phyloP scores from a whole-genome alignment of 306 rosid species.

The Cicer yamashitae region DNA sequence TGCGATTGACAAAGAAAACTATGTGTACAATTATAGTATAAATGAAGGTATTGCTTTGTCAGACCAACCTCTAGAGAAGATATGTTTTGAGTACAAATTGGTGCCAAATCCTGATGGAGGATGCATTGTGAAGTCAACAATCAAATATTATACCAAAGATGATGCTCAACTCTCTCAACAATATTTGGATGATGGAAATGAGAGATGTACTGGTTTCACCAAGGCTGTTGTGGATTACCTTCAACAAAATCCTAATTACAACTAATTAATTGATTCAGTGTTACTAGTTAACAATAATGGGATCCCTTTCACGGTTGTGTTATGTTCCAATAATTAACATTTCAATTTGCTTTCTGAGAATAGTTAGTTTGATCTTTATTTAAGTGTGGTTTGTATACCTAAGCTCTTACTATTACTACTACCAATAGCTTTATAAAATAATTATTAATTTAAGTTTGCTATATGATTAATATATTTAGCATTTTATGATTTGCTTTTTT shows the following conservation, averaged over 20 bases:
- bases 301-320: not conserved
- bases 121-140: conserved; percentile 47
- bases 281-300: too few relatives aligned
- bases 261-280: conserved; percentile 27
- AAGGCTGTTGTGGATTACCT: conserved; percentile 59
- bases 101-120: conserved; percentile 49
- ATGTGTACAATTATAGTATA: conserved; percentile 47
- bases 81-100: conserved; percentile 47
- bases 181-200: conserved; percentile 49
- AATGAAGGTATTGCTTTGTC: conserved; percentile 53
- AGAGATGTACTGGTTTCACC: conserved; percentile 47
- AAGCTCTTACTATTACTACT: too few relatives aligned
- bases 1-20: conserved; percentile 46
- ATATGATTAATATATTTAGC: too few relatives aligned
- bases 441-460: too few relatives aligned
- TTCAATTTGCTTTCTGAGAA: not conserved
- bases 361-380: not conserved
- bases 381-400: not conserved
- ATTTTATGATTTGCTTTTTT: too few relatives aligned
- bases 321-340: not conserved
- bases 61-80: conserved; percentile 49
- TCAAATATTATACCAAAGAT: conserved; percentile 51
- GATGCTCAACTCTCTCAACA: conserved; percentile 42
- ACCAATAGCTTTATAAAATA: too few relatives aligned
- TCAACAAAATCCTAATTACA: conserved; percentile 52